Evolutionary conservation across 345 rosid genomes (phyloP), one percentile per base, ranked within the genome.

Genomic region (Brassica juncea): DNA sequence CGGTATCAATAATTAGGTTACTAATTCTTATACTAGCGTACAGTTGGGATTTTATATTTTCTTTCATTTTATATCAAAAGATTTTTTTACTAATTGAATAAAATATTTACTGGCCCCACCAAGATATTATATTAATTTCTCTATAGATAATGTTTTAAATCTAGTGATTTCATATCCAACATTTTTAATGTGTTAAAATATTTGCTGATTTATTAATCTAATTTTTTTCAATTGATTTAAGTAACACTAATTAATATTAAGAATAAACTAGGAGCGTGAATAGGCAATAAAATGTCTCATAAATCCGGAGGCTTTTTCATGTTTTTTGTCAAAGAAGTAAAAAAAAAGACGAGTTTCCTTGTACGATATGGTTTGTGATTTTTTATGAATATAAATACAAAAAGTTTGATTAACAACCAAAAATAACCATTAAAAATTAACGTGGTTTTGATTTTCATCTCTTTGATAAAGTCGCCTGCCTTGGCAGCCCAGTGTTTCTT

Each of bases 361-460:
- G 79, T 69, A 80, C 75, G 75, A 74, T 54, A 37, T 69, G 82
- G 79, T 80, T 68, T 73, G 31, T 79, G 65, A 60, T 16, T 66
- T 16, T 66, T 54, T 54, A 47, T 61, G 78, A 73, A 79, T 79
- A 73, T 67, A 79, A 58, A 73, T 25, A 80, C 58, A 68, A 61
- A 73, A 68, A 68, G 71, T 74, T 80, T 80, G 82, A 80, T 80
- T 74, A 80, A 80, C 82, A 73, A 80, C 82, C 75, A 74, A 80
- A 80, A 69, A 11, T 23, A 80, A 52, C 49, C 11, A 67, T 49
- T 49, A 34, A 69, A 74, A 6, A 49, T 49, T 52, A 69, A 68
- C 16, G 10, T 62, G 61, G 47, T 70, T 35, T 69, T 74, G 49
- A 52, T 79, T 21, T 61, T 66, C 32, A 55, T 78, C 49, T 59